Evolutionary conservation across 139 green algal genomes (phyloP).

Genomic region (Spirogloea muscicola): DNA sequence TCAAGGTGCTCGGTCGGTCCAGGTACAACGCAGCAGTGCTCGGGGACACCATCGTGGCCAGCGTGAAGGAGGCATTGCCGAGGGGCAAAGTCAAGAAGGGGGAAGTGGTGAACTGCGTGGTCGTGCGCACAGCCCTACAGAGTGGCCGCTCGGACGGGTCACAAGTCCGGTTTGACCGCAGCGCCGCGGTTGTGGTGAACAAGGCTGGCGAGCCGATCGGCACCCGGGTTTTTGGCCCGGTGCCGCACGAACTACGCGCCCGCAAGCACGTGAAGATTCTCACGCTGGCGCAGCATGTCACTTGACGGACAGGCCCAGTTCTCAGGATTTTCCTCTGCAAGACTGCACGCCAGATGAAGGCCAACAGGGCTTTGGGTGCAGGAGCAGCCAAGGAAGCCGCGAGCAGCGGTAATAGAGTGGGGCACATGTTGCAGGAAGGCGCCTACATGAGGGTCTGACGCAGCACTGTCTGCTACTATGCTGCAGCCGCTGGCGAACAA

Average conservation of each 20-base stretch:
- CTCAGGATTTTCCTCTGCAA: no score
- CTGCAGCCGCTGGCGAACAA: constrained; percentile 29
- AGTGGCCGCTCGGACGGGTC: background rate
- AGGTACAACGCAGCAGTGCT: constrained; percentile 14
- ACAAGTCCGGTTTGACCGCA: constrained; percentile 13
- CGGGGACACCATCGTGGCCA: constrained; percentile 10
- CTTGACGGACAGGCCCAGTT: no score
- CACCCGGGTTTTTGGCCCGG: constrained; percentile 22
- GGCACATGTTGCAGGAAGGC: no score
- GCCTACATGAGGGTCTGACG: no score
- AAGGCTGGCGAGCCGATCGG: constrained; percentile 28
- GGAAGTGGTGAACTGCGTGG: constrained; percentile 29
- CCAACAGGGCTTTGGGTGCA: no score
- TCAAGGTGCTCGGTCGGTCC: constrained; percentile 13
- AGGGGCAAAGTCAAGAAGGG: constrained; percentile 26
- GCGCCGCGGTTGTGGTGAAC: constrained; percentile 15
- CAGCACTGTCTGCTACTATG: no score
- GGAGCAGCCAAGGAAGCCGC: no score
- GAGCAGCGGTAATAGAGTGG: no score
- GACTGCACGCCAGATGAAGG: no score
- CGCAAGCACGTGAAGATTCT: constrained; percentile 20
- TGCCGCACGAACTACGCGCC: constrained; percentile 22
- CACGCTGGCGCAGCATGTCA: constrained; percentile 21
- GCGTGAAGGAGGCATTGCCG: constrained; percentile 19
- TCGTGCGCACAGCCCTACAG: constrained; percentile 10